A percentile compares a stretch with the other conserved stretches of the same genome.
phyloP scores from a whole-genome alignment of 2,329 filamentous ascomycete genomes.

The Mollisiaceae sp. region DNA sequence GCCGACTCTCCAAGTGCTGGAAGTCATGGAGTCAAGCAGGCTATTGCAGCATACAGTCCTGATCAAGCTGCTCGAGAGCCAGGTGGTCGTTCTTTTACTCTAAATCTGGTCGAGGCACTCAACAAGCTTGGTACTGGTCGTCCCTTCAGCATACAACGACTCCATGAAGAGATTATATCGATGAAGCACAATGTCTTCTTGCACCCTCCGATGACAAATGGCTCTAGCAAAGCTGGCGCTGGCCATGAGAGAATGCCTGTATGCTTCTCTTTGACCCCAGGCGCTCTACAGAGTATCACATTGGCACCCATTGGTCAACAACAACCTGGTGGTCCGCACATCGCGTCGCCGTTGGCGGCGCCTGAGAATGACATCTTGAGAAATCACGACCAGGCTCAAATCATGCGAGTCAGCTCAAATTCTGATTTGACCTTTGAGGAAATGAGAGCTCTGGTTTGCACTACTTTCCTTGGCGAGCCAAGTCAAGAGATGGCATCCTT shows the following conservation, averaged over 20 bases:
- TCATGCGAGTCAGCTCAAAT: slow-evolving; percentile 38
- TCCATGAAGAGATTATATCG: slow-evolving; percentile 59
- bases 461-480: slow-evolving; percentile 68
- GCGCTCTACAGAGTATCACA: slow-evolving; percentile 58
- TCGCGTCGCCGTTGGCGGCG: slow-evolving; percentile 37
- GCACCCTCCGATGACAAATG: slow-evolving; percentile 54
- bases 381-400: slow-evolving; percentile 32
- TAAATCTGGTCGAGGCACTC: slow-evolving; percentile 60
- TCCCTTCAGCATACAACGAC: slow-evolving; percentile 60
- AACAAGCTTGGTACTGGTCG: slow-evolving; percentile 56
- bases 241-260: slow-evolving; percentile 50
- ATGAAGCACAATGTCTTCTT: slow-evolving; percentile 47
- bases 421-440: slow-evolving; percentile 65
- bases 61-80: slow-evolving; percentile 55
- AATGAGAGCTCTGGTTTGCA: slow-evolving; percentile 67
- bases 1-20: slow-evolving; percentile 56
- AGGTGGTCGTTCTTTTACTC: slow-evolving; percentile 61
- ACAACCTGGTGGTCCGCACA: slow-evolving; percentile 41
- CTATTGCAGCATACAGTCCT: slow-evolving; percentile 62
- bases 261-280: slow-evolving; percentile 60
- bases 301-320: slow-evolving; percentile 48
- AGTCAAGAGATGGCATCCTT: slow-evolving; percentile 70
- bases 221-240: slow-evolving; percentile 44
- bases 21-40: slow-evolving; percentile 64
- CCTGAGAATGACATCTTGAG: slow-evolving; percentile 37